A percentile compares a stretch with the other conserved stretches of the same genome.
Evolutionary conservation across 2,329 filamentous ascomycete species (phyloP).

Genomic region (Calonectria leucothoes): DNA sequence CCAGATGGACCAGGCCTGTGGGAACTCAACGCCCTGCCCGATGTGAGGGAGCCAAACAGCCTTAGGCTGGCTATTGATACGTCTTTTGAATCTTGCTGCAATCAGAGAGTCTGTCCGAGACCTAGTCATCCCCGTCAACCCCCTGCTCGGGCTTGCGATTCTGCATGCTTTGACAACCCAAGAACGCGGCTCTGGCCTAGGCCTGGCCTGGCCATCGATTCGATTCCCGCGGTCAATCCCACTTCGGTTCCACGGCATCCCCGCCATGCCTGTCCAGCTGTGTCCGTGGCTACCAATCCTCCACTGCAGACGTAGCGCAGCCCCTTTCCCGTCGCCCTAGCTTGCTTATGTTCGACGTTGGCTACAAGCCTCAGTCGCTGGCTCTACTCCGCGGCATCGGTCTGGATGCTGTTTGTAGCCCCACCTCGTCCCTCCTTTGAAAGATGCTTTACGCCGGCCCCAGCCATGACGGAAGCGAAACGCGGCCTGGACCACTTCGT

Average conservation of each 20-base stretch:
- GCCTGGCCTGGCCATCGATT: slow-evolving; percentile 12
- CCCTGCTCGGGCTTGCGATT: background rate
- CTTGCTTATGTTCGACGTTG: slow-evolving; percentile 8
- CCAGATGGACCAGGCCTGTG: slow-evolving; percentile 33
- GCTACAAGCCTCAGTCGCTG: slow-evolving; percentile 3
- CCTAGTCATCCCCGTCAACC: background rate
- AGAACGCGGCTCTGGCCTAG: background rate
- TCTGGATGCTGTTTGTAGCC: background rate
- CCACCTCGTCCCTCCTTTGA: background rate
- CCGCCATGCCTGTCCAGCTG: background rate
- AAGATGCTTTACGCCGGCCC: background rate
- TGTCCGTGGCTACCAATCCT: slow-evolving; percentile 1
- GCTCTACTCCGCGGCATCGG: background rate
- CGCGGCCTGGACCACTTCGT: background rate
- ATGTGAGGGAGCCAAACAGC: background rate
- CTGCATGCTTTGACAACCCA: slow-evolving; percentile 7
- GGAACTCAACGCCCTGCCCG: slow-evolving; percentile 3
- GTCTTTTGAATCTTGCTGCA: background rate
- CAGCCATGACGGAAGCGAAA: slow-evolving; percentile 7
- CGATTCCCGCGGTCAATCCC: slow-evolving; percentile 6
- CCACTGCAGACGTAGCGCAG: background rate
- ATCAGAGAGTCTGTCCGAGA: background rate
- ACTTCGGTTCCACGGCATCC: slow-evolving; percentile 8
- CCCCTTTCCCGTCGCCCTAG: background rate
- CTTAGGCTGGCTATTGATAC: background rate